Evolutionary conservation across 2,329 filamentous ascomycete species (phyloP).

Genomic region (Zopfia rhizophila): DNA sequence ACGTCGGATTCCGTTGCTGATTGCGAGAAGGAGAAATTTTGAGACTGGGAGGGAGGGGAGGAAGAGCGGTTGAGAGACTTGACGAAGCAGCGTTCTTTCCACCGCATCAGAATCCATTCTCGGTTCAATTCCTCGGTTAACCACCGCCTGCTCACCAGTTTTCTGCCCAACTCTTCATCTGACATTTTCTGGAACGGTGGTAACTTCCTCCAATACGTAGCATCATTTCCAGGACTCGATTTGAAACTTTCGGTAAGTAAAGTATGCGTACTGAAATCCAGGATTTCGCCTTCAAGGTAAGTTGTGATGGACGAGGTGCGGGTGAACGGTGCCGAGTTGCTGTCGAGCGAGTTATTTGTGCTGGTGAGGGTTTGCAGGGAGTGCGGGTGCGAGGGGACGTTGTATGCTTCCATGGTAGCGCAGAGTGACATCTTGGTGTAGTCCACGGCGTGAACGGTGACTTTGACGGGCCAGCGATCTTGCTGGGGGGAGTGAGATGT

Average conservation of each 20-base stretch:
- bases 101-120: slow-evolving; percentile 67
- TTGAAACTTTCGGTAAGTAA: slow-evolving; percentile 64
- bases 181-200: slow-evolving; percentile 54
- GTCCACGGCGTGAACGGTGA: slow-evolving; percentile 72
- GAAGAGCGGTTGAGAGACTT: slow-evolving; percentile 39
- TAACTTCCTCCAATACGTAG: slow-evolving; percentile 61
- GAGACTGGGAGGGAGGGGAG: slow-evolving; percentile 25
- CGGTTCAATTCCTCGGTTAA: slow-evolving; percentile 47
- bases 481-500: slow-evolving; percentile 50
- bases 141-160: slow-evolving; percentile 54
- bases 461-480: slow-evolving; percentile 74
- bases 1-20: too few relatives aligned
- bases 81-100: slow-evolving; percentile 65
- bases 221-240: slow-evolving; percentile 56
- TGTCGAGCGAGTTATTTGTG: slow-evolving; percentile 19
- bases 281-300: slow-evolving; percentile 75
- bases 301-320: slow-evolving; percentile 66
- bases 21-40: slow-evolving; percentile 9
- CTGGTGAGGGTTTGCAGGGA: slow-evolving; percentile 36
- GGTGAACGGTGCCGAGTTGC: slow-evolving; percentile 27
- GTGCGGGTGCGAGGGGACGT: slow-evolving; percentile 65
- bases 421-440: slow-evolving; percentile 69
- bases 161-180: slow-evolving; percentile 56
- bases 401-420: slow-evolving; percentile 76
- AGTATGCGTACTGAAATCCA: slow-evolving; percentile 65